Percentiles rank a stretch among this genome's conserved stretches.
phyloP scores from a whole-genome alignment of 176 grass and related monocot species.

The Lolium multiflorum region DNA sequence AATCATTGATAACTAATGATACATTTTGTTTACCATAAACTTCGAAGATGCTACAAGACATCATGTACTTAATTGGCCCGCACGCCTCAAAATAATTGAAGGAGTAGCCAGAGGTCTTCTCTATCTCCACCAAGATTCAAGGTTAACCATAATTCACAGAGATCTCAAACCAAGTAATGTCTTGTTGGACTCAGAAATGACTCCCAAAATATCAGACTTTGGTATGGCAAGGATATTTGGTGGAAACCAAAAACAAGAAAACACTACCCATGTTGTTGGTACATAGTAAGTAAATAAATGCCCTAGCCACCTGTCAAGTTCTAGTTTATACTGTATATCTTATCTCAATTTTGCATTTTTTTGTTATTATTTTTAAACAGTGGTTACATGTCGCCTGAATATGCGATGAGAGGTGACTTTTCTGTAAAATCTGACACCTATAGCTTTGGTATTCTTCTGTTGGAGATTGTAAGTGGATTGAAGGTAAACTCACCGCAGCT shows the following conservation, averaged over 20 bases:
- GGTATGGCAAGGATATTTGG: slow-evolving; percentile 61
- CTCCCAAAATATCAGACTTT: slow-evolving; percentile 66
- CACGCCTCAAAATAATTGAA: slow-evolving; percentile 48
- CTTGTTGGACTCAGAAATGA: slow-evolving; percentile 50
- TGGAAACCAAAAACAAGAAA: slow-evolving; percentile 36
- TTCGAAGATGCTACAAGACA: slow-evolving; percentile 46
- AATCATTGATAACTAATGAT: neutral
- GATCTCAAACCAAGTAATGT: slow-evolving; percentile 60
- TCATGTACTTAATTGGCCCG: slow-evolving; percentile 43
- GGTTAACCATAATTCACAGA: slow-evolving; percentile 52
- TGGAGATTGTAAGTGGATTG: slow-evolving; percentile 62
- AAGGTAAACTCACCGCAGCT: slow-evolving; percentile 41
- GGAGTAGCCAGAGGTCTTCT: slow-evolving; percentile 59
- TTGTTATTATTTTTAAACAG: slow-evolving; percentile 37
- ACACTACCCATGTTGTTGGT: slow-evolving; percentile 36
- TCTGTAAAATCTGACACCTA: slow-evolving; percentile 62
- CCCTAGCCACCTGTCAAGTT: too few species aligned
- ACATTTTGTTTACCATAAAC: neutral
- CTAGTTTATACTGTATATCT: neutral
- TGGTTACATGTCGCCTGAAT: slow-evolving; percentile 65
- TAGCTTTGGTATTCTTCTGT: slow-evolving; percentile 66
- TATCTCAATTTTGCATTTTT: neutral
- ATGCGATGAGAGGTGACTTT: slow-evolving; percentile 50
- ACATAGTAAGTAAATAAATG: slow-evolving; percentile 49
- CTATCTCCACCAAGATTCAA: slow-evolving; percentile 70